Evolutionary conservation across 441 rosid genomes (phyloP), one percentile per base, ranked within the genome.

Genomic region (Arabidopsis hybrid): DNA sequence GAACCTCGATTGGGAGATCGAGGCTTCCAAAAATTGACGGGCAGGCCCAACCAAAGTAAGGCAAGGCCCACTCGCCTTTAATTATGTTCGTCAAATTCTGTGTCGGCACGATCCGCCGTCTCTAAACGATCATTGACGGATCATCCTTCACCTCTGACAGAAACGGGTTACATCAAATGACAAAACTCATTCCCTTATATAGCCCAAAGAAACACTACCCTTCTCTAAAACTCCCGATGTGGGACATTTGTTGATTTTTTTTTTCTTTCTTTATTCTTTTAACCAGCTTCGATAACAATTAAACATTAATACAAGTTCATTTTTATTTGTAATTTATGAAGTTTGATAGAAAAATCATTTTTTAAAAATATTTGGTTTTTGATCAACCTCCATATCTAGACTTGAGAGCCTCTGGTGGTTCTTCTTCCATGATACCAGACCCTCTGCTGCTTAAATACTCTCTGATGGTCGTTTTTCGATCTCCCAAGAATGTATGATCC

Each of bases 11-110:
- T 7, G 10, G 0, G 9, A 6, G 0, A 63, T 70, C 4, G 16
- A 43, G 88, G 85, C 89, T 88, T 91, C 95, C 93, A 93, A 91
- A 93, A 91, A 91, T 89, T 89, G 95, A 67, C 95, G 93, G 86
- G 91, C 81, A 3, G 76, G 78, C 74, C 79, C 78, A 67, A 70
- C 83, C 92, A 0, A 79, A 80, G 94, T 86, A 85, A 84, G 82
- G 84, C 7, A 17, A 73, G 26, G 65, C 86, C 77, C 87, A 57
- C 95, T 85, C 96, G 93, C 80, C 92, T 31, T 0, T 0, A 5
- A 0, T 3, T 11, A 86, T 83, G 93, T 86, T 85, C 95, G 84
- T 73, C 73, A 78, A 50, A 42, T 6, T 51, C 60, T 86, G 97
- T 66, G 96, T 83, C 75, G 94, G 97, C 97, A 84, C 85, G 94